Evolutionary conservation across 306 rosid species (phyloP).

Genomic region (Fragaria iinumae): DNA sequence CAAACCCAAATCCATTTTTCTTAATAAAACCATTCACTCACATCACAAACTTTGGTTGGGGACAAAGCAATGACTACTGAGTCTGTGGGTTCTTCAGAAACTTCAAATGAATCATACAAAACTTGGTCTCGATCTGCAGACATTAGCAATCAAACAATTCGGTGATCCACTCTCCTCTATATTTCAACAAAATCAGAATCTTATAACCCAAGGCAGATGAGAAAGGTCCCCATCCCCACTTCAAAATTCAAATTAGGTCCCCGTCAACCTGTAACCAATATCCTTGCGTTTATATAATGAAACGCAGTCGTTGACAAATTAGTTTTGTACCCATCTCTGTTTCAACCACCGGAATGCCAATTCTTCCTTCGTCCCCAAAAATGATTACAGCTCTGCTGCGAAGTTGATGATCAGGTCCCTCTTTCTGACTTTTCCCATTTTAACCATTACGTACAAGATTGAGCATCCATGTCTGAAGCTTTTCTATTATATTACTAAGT

Average conservation of each 20-base stretch:
- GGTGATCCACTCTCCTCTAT: constrained; percentile 47
- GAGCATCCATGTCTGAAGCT: background rate
- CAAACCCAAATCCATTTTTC: background rate
- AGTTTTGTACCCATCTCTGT: background rate
- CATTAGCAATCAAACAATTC: constrained; percentile 22
- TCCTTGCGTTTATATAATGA: background rate
- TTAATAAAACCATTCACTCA: background rate
- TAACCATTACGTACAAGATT: background rate
- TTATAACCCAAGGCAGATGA: background rate
- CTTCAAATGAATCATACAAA: constrained; percentile 9
- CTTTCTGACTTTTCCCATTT: constrained; percentile 15
- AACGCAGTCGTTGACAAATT: constrained; percentile 25
- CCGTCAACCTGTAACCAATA: constrained; percentile 25
- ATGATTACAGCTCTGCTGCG: background rate
- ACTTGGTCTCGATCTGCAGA: background rate
- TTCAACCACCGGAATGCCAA: background rate
- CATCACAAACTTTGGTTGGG: background rate
- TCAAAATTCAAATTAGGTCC: background rate
- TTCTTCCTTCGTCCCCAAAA: background rate
- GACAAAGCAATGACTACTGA: background rate
- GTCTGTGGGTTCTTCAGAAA: background rate
- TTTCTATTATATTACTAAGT: background rate
- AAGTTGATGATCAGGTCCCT: constrained; percentile 6
- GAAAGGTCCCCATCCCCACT: background rate
- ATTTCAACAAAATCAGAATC: constrained; percentile 13